Conservation (phyloP, 2,329 filamentous ascomycete genomes). For the Ophiobolus disseminans region DNA sequence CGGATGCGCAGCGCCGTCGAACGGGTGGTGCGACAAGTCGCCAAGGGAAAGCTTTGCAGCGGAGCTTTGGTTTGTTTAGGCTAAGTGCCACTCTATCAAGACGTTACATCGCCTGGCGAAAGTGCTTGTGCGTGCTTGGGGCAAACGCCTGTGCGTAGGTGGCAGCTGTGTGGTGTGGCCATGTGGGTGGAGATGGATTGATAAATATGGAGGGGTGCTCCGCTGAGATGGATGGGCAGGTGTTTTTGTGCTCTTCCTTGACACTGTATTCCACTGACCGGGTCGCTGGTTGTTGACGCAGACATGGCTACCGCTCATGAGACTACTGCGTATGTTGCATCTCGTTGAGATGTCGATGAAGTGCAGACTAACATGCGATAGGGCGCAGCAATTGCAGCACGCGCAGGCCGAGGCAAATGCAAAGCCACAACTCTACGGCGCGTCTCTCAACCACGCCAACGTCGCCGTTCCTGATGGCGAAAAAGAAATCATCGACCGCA, state of each 20-base stretch:
- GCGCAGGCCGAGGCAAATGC: constrained; percentile 39
- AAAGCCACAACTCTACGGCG: constrained; percentile 36
- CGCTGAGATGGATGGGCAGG: constrained; percentile 12
- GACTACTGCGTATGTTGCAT: constrained; percentile 35
- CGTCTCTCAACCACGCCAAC: constrained; percentile 28
- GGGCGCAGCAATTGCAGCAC: constrained; percentile 41
- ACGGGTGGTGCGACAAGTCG: constrained; percentile 31
- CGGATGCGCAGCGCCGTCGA: constrained; percentile 2
- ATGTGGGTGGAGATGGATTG: constrained; percentile 14
- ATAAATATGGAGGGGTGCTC: constrained; percentile 36
- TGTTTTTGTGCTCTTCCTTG: constrained; percentile 16
- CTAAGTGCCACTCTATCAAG: constrained; percentile 28
- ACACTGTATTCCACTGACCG: constrained; percentile 16
- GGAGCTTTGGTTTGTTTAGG: constrained; percentile 17
- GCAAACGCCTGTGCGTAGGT: constrained; percentile 19
- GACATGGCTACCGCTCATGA: constrained; percentile 38
- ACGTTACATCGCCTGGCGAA: constrained; percentile 41
- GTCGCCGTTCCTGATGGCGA: constrained; percentile 15
- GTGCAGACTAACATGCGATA: constrained; percentile 13
- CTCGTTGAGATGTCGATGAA: neutral
- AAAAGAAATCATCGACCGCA: constrained; percentile 8
- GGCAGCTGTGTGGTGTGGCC: constrained; percentile 2
- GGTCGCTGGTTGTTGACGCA: constrained; percentile 8
- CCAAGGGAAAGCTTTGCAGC: constrained; percentile 36
- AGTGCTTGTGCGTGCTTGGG: constrained; percentile 36